These are phyloP conservation scores for Penicillium italicum DNA, from an alignment of 2,329 filamentous ascomycete genomes.

Conservation along the genomic window DNA sequence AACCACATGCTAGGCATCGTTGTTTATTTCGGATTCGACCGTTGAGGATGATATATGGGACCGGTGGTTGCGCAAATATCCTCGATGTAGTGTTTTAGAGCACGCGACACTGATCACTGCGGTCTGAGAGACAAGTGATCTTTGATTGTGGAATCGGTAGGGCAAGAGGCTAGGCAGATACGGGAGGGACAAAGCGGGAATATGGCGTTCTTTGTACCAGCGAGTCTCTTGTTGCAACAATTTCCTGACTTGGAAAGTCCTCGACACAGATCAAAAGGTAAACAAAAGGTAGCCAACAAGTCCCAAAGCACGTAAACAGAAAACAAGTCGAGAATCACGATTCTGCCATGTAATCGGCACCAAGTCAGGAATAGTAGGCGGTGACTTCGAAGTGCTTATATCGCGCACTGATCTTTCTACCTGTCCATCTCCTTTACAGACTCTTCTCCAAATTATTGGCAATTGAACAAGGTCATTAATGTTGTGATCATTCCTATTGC, in stretches of 20 bases:
- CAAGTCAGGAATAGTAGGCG: conserved; percentile 2
- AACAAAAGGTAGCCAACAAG: not conserved
- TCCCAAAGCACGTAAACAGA: conserved; percentile 1
- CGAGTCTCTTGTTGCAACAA: not conserved
- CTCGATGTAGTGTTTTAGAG: not conserved
- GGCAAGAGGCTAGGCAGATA: not conserved
- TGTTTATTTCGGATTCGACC: conserved; percentile 6
- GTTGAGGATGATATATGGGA: not conserved
- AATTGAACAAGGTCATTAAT: conserved; percentile 9
- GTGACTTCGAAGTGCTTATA: not conserved
- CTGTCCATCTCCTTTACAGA: too few relatives aligned
- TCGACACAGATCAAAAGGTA: not conserved
- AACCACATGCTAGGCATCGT: conserved; percentile 92
- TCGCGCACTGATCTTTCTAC: not conserved
- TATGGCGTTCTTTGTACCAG: not conserved
- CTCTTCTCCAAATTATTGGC: not conserved
- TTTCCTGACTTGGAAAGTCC: too few relatives aligned
- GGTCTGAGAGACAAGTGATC: not conserved
- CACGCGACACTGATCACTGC: not conserved
- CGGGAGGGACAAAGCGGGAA: not conserved
- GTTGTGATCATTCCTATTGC: conserved; percentile 4
- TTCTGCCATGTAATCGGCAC: conserved; percentile 6
- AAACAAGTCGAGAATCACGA: not conserved
- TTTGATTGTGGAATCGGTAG: not conserved
- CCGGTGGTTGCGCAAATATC: not conserved